Base-by-base conservation (phyloP, 805 yeast genomes). In the Kuraishia ogatae region DNA sequence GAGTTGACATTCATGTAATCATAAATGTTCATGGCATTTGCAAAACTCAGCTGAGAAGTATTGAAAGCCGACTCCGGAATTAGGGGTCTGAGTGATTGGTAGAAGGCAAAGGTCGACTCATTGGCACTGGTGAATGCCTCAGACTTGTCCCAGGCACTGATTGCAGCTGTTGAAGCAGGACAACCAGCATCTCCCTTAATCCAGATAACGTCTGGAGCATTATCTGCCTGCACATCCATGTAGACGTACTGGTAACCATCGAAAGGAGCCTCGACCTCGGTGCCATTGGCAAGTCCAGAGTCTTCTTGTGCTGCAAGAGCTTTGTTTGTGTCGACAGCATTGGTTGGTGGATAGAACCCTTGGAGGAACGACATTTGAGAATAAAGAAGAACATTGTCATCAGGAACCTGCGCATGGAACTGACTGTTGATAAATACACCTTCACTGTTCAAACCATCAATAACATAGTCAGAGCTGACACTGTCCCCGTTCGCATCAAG, bases 191-290 rank as follows among this genome's bases (percentile, higher is more conserved):
- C 76, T 52, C 80, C 81, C 58, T 71, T 67, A 54, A 71, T 66
- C 72, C 72, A 71, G 62, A 75, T 73, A 59, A 66, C 68, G 28
- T 69, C 64, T n/a, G 66, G 69, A 11, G 78, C 67, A 15, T 62
- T 66, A 20, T 62, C 65, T 52, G 65, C 69, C 58, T 72, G 71
- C 39, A 71, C 65, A 53, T 69, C 71, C 61, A 71, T 66, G 56
- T 68, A 66, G 15, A 75, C 78, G 56, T 77, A 77, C 63, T 78
- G 82, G 62, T 76, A 76, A 11, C 79, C 80, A 53, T 65, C 65
- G 35, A 73, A 62, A 3, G 81, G 80, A 50, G 68, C 68, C 43
- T 62, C 66, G 23, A 71, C 64, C 11, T 62, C 58, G 21, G 77
- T 59, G 22, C 81, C 81, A 58, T 77, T 76, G 39, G 72, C 54